These are phyloP conservation scores for Marchantia paleacea DNA, from an alignment of 225 moss, liverwort and hornwort genomes.

Conservation along the genomic window DNA sequence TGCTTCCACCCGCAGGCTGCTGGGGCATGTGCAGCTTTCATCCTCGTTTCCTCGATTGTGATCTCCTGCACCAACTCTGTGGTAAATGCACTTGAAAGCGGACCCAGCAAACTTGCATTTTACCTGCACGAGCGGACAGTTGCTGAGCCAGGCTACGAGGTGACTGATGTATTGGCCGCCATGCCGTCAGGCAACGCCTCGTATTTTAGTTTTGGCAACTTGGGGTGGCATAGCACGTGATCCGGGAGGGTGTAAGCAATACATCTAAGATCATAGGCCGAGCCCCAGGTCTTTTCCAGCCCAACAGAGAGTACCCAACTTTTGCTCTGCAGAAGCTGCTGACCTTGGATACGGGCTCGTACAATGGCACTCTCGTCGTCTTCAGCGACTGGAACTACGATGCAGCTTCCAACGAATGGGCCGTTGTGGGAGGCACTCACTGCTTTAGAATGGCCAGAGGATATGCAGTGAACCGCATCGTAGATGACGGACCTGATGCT, in stretches of 20 bases:
- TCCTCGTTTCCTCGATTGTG: too few relatives aligned
- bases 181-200: background rate
- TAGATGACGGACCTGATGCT: background rate
- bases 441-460: background rate
- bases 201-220: background rate
- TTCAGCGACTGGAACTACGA: background rate
- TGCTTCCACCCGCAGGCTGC: too few relatives aligned
- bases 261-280: background rate
- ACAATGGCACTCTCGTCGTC: background rate
- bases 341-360: background rate
- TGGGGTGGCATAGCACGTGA: background rate
- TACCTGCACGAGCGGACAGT: background rate
- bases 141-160: background rate
- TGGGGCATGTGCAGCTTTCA: too few relatives aligned
- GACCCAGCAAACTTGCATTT: background rate
- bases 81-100: too few relatives aligned
- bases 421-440: background rate
- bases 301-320: background rate
- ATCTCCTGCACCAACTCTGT: too few relatives aligned
- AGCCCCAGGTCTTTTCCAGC: background rate
- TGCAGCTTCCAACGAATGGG: background rate
- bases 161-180: background rate
- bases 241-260: background rate
- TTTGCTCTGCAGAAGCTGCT: constrained; percentile 4
- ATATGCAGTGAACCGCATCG: background rate